Base-by-base conservation (phyloP, 2,329 filamentous ascomycete species). In the Lizonia empirigonia region DNA sequence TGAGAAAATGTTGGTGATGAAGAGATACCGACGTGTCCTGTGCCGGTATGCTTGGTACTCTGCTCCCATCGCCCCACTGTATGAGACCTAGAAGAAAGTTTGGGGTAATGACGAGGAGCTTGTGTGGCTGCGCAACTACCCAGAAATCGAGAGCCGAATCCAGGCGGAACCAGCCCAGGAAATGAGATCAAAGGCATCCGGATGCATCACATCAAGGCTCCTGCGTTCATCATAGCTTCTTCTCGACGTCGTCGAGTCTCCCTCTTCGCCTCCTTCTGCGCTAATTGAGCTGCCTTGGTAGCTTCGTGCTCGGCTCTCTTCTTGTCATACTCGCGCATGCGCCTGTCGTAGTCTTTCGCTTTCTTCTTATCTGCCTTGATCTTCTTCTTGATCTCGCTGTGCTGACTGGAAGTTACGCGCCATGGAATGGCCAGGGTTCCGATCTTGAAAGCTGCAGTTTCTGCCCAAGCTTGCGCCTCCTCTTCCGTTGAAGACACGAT, bases 391-490 rank as follows among this genome's bases (percentile, higher is more conserved):
- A 84, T 70, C 38, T 60, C 64, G 46, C 70, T 73, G 35, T 78
- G 67, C 54, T 83, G 75, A 22, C 70, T 66, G 0, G 70, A 63
- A 0, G 65, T 71, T 35, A 87, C 55, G 3, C 73, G 60, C 84
- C 85, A 86, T 2, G 82, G 82, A 44, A 69, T 71, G 3, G 71
- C 73, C 18, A 87, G 72, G 1, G 84, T 74, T 10, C 78, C 71
- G 8, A 75, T 63, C 35, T 80, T 75, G 62, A 80, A 84, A 22
- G 74, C 66, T 4, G 77, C 75, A 15, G 78, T 75, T 55, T 81
- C 78, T 1, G 75, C 72, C 77, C 84, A 81, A 24, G 81, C 81
- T 7, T 66, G 65, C 39, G 79, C 77, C 62, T 87, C 85, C 22
- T 81, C 78, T 33, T 77, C 76, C 12, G 82, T 86, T 33, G 79